Conservation (phyloP, 2,329 filamentous ascomycete species). For the Penicillium sp. region DNA sequence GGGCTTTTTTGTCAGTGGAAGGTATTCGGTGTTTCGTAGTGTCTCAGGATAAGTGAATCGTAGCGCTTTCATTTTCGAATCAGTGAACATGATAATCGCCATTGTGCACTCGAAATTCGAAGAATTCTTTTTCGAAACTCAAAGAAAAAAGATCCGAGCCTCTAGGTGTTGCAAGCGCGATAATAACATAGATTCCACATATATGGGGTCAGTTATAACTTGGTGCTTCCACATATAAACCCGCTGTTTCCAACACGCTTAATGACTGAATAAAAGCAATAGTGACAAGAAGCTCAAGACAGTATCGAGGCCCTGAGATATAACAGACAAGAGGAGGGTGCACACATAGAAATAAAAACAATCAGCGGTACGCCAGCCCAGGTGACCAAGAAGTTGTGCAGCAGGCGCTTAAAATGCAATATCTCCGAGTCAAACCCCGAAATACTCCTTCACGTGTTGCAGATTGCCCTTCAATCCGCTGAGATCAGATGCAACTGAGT, state of each 20-base stretch:
- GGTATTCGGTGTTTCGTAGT: no score
- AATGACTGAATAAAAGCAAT: background rate
- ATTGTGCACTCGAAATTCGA: no score
- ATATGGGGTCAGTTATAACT: background rate
- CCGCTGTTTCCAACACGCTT: background rate
- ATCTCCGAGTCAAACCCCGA: background rate
- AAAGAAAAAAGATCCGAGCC: no score
- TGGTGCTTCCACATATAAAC: background rate
- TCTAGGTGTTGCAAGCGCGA: no score
- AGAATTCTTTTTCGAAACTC: no score
- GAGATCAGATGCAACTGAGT: background rate
- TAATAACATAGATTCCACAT: no score
- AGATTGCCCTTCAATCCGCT: background rate
- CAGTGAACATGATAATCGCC: no score
- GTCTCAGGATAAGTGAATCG: no score
- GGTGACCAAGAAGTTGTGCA: background rate
- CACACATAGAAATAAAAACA: background rate
- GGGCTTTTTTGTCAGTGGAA: no score
- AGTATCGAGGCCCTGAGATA: background rate
- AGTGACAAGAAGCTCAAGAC: background rate
- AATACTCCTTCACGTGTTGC: background rate
- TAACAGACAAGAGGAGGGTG: background rate
- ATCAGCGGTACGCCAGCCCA: background rate
- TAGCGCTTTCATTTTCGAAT: no score
- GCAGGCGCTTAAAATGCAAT: background rate